Percentiles rank a stretch among this genome's conserved stretches.
Evolutionary conservation across 2,329 filamentous ascomycete genomes (phyloP).

Genomic region (Metarhizium robertsii): DNA sequence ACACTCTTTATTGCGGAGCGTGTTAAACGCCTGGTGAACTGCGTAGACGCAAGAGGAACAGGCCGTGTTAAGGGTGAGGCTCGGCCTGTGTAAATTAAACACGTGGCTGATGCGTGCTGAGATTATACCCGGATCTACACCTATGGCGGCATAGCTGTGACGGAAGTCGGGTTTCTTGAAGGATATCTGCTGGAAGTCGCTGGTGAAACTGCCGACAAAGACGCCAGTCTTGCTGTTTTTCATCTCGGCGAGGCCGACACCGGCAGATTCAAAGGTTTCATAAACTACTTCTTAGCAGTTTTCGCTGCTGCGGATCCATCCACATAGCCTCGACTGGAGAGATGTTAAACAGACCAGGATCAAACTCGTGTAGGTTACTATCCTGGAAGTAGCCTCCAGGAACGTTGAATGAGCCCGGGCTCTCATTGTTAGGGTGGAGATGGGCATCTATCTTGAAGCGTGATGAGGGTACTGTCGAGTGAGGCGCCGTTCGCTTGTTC

Average conservation of each 20-base stretch:
- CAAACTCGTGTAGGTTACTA: constrained; percentile 15
- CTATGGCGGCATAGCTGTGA: constrained; percentile 37
- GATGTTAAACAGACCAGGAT: constrained; percentile 16
- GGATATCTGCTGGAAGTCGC: constrained; percentile 14
- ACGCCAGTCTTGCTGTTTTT: constrained; percentile 17
- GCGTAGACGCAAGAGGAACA: constrained; percentile 39
- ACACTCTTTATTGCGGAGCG: constrained; percentile 26
- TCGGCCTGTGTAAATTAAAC: constrained; percentile 37
- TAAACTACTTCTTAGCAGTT: constrained; percentile 16
- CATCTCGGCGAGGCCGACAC: constrained; percentile 20
- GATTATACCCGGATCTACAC: constrained; percentile 31
- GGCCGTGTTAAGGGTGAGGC: constrained; percentile 39
- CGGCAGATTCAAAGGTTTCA: constrained; percentile 21
- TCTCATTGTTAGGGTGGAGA: not conserved
- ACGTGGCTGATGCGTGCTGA: constrained; percentile 39
- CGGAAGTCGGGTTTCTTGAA: constrained; percentile 28
- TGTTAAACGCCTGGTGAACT: constrained; percentile 31
- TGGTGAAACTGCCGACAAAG: constrained; percentile 18
- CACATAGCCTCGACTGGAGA: constrained; percentile 11
- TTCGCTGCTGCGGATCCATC: constrained; percentile 20
- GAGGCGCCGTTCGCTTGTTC: constrained; percentile 5
- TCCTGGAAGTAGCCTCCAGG: constrained; percentile 18
- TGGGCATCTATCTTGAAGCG: not conserved
- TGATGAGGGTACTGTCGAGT: not conserved
- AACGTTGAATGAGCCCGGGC: not conserved